Evolutionary conservation across 2,329 filamentous ascomycete genomes (phyloP), one percentile per base, ranked within the genome.

Genomic region (Pleoardoris graminearum): DNA sequence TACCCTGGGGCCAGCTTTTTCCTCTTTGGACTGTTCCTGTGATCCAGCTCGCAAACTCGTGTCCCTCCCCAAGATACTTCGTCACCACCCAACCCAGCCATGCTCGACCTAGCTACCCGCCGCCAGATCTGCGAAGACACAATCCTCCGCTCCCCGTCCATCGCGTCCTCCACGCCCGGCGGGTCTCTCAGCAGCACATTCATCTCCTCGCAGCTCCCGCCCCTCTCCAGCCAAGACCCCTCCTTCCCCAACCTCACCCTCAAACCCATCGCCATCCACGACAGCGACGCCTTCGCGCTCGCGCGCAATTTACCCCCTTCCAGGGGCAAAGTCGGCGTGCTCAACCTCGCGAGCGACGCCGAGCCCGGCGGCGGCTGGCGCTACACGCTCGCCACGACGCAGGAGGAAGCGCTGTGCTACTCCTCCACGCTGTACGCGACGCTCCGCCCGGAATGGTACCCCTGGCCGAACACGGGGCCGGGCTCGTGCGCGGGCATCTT

Each of bases 321-420:
- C 12, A 33, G 12, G 10, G 48, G 52, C 35, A 61, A 60, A 39
- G 27, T 59, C 1, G 63, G 61, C 3, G 57, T 66, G 0, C 14
- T 65, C 5, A 66, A 66, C 19, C 48, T 65, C 12, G 61, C 61
- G 2, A 63, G 60, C 38, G 57, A 65, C 19, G 25, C 30, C 33
- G 39, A 61, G 38, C 63, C 60, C 7, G 63, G 59, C 0, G 63
- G 61, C 3, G 63, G 63, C 10, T 66, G 63, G 61, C 60, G 60
- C 22, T 65, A 58, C 29, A 57, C 60, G 0, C 44, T 66, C 1
- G 62, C 57, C 0, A 35, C 17, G 14, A 66, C 61, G 4, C 63
- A 66, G 22, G 63, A 66, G 53, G 63, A 66, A 44, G 61, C 63
- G 0, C 33, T 66, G 1, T 66, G 63, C 22, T 65, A 65, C 14